Base-by-base conservation (phyloP, 345 rosid genomes). In the Citrus trifoliata region DNA sequence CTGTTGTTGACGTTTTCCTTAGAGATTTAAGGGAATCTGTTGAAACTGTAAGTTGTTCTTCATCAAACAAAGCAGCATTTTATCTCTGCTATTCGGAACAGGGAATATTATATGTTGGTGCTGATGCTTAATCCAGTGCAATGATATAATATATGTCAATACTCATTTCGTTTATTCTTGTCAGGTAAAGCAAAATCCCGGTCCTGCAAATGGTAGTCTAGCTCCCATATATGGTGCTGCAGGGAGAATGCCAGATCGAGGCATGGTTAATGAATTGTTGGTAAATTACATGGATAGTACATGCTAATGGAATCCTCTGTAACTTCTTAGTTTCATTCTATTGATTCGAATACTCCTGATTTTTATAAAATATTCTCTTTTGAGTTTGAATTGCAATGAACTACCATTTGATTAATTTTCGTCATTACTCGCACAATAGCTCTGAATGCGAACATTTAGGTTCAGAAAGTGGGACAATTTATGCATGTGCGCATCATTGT, bases 161-260 rank as follows among this genome's bases (percentile, higher is more conserved):
- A 8, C 25, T 40, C 25, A 6, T 24, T 55, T 22, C 19, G 51
- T 65, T 25, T 42, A 13, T 38, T 9, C 71, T 0, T 55, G 68
- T 79, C 87, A 94, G 97, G 97, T 93, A 70, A 94, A 91, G 82
- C 82, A 71, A 76, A 94, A 90, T 77, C 99, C 97, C 6, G 98
- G 98, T 70, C 97, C 98, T 5, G 80, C 90, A 72, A 90, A 51
- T 2, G 99, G 98, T 65, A 98, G 99, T 60, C 75, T 91, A 27
- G 98, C 98, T 58, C 94, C 98, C 68, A 90, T 94, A 73, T 96
- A 96, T 68, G 99, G 98, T 72, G 99, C 99, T 21, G 98, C 95
- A 2, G 97, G 95, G 83, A 91, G 74, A 77, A 93, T 94, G 89
- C 94, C 95, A 0, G 97, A 94, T 74, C 83, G 97, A 83, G 91